Evolutionary conservation across 2,329 filamentous ascomycete species (phyloP).

Genomic region (Aspergillus texensis): DNA sequence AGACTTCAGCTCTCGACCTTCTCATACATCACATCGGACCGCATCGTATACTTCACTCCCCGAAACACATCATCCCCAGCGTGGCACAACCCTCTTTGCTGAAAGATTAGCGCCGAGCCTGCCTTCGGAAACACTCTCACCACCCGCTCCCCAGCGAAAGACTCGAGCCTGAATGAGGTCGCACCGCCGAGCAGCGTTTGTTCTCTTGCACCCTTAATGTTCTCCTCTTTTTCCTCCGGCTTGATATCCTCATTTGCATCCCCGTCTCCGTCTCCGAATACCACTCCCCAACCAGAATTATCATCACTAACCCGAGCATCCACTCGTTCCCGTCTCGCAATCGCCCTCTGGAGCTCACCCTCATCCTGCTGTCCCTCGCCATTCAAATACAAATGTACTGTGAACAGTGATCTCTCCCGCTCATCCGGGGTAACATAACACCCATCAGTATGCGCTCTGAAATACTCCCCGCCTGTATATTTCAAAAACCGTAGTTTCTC

Average conservation of each 20-base stretch:
- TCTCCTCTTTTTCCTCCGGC: background rate
- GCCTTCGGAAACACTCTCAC: slow-evolving; percentile 51
- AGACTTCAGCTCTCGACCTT: background rate
- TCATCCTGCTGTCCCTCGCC: slow-evolving; percentile 42
- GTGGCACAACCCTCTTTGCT: slow-evolving; percentile 56
- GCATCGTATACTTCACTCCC: slow-evolving; percentile 57
- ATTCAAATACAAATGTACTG: slow-evolving; percentile 59
- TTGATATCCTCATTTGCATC: slow-evolving; percentile 19
- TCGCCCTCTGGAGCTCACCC: slow-evolving; percentile 23
- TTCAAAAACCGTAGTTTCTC: slow-evolving; percentile 74
- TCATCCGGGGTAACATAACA: slow-evolving; percentile 61
- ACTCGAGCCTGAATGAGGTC: slow-evolving; percentile 52
- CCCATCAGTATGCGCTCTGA: slow-evolving; percentile 70
- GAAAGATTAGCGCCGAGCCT: slow-evolving; percentile 59
- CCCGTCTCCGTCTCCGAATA: slow-evolving; percentile 15
- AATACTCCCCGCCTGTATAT: slow-evolving; percentile 72
- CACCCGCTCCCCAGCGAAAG: slow-evolving; percentile 28
- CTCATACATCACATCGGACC: slow-evolving; percentile 59
- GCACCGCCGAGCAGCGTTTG: slow-evolving; percentile 52
- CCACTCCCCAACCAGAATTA: background rate
- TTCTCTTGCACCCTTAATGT: background rate
- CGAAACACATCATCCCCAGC: slow-evolving; percentile 56
- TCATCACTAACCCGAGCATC: background rate
- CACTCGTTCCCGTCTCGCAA: slow-evolving; percentile 12
- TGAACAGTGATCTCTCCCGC: slow-evolving; percentile 55